phyloP scores from a whole-genome alignment of 2,329 filamentous ascomycete species.

The Drechslerella dactyloides region DNA sequence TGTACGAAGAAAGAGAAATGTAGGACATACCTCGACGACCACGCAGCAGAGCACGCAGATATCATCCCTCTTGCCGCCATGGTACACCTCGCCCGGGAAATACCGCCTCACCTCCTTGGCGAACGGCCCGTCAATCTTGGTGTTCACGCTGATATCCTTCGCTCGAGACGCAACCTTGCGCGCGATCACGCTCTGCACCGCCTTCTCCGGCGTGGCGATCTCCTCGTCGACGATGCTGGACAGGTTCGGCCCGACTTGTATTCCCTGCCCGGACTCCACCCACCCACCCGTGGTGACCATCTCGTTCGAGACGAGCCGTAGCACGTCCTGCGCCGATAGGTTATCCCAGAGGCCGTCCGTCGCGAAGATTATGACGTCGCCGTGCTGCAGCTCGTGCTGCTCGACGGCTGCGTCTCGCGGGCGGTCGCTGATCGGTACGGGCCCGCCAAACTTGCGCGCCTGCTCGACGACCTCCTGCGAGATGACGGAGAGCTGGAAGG shows the following conservation, averaged over 20 bases:
- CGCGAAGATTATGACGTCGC: conserved; percentile 90
- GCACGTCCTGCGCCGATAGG: conserved; percentile 84
- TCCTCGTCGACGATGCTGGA: conserved; percentile 54
- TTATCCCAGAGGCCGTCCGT: conserved; percentile 98
- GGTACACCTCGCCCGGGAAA: conserved; percentile 84
- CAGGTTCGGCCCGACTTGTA: conserved; percentile 69
- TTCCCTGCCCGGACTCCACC: conserved; percentile 68
- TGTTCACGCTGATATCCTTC: conserved; percentile 82
- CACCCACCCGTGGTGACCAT: conserved; percentile 80
- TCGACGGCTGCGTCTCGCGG: conserved; percentile 83
- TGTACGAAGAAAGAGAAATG: not conserved
- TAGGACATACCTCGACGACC: conserved; percentile 69
- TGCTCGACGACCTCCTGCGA: conserved; percentile 79
- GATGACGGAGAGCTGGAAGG: conserved; percentile 89
- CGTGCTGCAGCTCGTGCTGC: conserved; percentile 78
- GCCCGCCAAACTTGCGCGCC: conserved; percentile 80
- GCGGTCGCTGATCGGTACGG: conserved; percentile 75
- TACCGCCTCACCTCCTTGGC: conserved; percentile 90
- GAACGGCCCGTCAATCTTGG: conserved; percentile 85
- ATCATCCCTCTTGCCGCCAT: conserved; percentile 93
- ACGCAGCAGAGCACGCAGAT: conserved; percentile 85
- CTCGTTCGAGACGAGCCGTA: conserved; percentile 75
- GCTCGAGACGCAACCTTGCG: conserved; percentile 80
- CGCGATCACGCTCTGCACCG: conserved; percentile 77
- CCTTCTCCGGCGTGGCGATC: conserved; percentile 50